Conservation (phyloP, 2,329 filamentous ascomycete genomes). For the Phialophora macrospora region DNA sequence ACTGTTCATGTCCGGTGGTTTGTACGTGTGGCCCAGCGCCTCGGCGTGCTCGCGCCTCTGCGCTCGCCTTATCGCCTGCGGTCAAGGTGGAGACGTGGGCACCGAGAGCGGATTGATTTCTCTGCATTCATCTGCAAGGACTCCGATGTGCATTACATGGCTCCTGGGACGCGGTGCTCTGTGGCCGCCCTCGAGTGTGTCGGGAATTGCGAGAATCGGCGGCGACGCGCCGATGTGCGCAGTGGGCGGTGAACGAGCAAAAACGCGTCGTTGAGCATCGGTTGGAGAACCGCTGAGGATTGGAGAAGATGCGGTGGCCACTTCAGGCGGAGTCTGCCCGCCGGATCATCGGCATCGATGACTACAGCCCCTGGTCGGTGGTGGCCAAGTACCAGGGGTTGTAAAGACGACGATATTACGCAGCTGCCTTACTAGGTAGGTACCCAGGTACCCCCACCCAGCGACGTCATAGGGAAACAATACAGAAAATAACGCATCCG, state of each 20-base stretch:
- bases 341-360: neutral
- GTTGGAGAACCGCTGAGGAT: neutral
- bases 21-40: neutral
- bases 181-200: neutral
- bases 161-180: neutral
- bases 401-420: too few relatives aligned
- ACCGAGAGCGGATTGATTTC: neutral
- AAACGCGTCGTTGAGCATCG: neutral
- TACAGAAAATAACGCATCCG: too few relatives aligned
- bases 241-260: constrained; percentile 9
- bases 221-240: constrained; percentile 14
- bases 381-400: neutral
- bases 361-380: too few relatives aligned
- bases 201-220: constrained; percentile 20
- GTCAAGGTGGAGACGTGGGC: constrained; percentile 7
- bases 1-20: neutral
- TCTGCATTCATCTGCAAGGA: constrained; percentile 26
- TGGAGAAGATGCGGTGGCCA: constrained; percentile 7
- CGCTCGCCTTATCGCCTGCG: neutral
- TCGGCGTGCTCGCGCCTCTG: neutral
- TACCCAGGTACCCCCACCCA: too few relatives aligned
- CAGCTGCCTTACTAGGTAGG: too few relatives aligned
- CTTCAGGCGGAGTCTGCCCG: constrained; percentile 8
- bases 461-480: too few relatives aligned
- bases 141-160: neutral